A percentile compares a stretch with the other conserved stretches of the same genome.
These are phyloP conservation scores for Sporothrix mexicana DNA, from an alignment of 2,329 filamentous ascomycete genomes.

Conservation along the genomic window DNA sequence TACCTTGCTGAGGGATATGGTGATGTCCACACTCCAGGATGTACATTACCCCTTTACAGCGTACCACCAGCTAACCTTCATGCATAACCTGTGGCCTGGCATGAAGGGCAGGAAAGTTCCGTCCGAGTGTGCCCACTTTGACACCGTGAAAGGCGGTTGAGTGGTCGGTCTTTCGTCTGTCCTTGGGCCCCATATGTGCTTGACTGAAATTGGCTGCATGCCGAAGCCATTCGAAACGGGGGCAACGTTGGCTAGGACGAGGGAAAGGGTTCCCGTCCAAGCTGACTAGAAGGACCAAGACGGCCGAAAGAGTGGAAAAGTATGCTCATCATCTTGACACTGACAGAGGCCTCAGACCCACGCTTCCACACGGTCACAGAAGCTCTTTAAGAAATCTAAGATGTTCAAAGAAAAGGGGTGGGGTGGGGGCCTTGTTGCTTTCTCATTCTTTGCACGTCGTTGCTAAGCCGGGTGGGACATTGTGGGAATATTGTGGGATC, in stretches of 20 bases:
- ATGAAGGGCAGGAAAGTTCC: constrained; percentile 3
- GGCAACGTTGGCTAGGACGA: neutral
- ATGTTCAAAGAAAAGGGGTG: neutral
- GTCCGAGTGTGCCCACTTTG: neutral
- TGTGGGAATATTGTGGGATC: constrained; percentile 20
- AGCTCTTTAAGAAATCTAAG: neutral
- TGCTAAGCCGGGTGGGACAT: constrained; percentile 9
- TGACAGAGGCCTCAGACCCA: neutral
- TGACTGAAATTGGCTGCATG: constrained; percentile 14
- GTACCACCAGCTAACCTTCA: neutral
- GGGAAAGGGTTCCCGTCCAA: neutral
- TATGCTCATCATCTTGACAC: neutral
- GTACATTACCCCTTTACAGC: constrained; percentile 5
- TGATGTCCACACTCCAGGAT: neutral
- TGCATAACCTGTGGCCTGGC: neutral
- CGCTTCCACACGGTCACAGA: constrained; percentile 13
- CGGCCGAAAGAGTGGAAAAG: neutral
- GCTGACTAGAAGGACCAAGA: neutral
- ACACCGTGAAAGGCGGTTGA: constrained; percentile 11
- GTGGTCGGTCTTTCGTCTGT: neutral
- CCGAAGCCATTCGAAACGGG: constrained; percentile 1
- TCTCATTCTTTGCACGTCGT: constrained; percentile 20
- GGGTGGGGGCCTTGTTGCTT: neutral
- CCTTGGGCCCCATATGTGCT: neutral
- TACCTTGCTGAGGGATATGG: constrained; percentile 12